phyloP scores from a whole-genome alignment of 768 basidiomycete species.

The Arthromyces matolae region DNA sequence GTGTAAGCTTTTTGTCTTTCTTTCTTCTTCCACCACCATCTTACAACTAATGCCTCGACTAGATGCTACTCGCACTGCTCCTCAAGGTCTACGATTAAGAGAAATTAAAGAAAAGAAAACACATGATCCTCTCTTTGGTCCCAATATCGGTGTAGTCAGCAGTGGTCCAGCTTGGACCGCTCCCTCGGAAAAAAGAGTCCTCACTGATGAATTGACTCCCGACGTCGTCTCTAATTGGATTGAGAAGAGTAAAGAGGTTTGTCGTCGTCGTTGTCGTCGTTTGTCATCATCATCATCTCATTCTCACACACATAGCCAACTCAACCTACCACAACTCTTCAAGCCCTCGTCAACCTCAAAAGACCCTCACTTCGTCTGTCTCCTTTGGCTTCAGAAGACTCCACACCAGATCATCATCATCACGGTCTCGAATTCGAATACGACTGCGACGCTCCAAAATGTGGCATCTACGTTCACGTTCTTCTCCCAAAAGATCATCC shows the following conservation, averaged over 20 bases:
- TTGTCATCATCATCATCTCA: constrained; percentile 6
- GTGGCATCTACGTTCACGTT: constrained; percentile 75
- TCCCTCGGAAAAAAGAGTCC: constrained; percentile 54
- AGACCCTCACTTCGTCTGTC: constrained; percentile 81
- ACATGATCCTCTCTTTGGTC: constrained; percentile 85
- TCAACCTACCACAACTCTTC: constrained; percentile 88
- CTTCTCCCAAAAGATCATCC: constrained; percentile 64
- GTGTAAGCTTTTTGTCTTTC: constrained; percentile 27
- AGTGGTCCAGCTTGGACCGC: constrained; percentile 71
- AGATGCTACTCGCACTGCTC: too few relatives aligned
- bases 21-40: background rate
- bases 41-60: too few relatives aligned
- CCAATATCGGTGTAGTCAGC: constrained; percentile 77
- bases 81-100: too few relatives aligned
- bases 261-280: constrained; percentile 17
- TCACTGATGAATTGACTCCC: constrained; percentile 71
- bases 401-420: constrained; percentile 43
- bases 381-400: constrained; percentile 52
- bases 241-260: constrained; percentile 81
- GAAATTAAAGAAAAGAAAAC: constrained; percentile 64
- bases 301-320: constrained; percentile 50
- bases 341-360: constrained; percentile 93
- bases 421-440: constrained; percentile 89
- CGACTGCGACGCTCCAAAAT: constrained; percentile 86
- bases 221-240: constrained; percentile 84